Conservation (phyloP, 179 eudicot species). For the Pouteria campechiana region DNA sequence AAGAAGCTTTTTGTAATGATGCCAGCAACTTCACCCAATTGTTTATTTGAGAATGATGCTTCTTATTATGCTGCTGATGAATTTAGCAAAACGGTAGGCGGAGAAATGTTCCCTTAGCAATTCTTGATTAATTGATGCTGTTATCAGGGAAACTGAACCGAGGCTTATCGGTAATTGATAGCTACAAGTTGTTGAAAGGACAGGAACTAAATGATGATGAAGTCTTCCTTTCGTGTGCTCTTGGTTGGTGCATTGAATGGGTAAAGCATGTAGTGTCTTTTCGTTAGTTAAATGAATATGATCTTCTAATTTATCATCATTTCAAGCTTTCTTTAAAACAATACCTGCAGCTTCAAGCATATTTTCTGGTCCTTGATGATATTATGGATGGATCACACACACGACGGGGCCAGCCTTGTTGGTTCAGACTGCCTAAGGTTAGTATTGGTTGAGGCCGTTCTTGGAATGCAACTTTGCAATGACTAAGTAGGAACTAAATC, state of each 20-base stretch:
- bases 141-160: conserved; percentile 72
- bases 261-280: conserved; percentile 17
- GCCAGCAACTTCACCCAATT: neutral
- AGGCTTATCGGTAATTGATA: conserved; percentile 81
- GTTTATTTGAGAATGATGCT: neutral
- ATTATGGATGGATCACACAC: conserved; percentile 79
- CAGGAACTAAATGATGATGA: conserved; percentile 55
- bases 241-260: conserved; percentile 99
- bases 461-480: no score
- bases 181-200: conserved; percentile 65
- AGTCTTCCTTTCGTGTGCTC: conserved; percentile 58
- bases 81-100: no score
- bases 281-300: neutral
- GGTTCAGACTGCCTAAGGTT: conserved; percentile 76
- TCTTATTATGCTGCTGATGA: no score
- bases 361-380: conserved; percentile 87
- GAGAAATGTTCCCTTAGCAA: neutral
- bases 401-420: conserved; percentile 84
- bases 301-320: neutral
- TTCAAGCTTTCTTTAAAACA: neutral
- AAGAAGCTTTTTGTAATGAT: neutral
- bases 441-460: conserved; percentile 6
- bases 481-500: no score
- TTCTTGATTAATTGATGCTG: conserved; percentile 5
- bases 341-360: conserved; percentile 71